Base-by-base conservation (phyloP, 1,139 yeast species). In the Groenewaldozyma auringiensis region DNA sequence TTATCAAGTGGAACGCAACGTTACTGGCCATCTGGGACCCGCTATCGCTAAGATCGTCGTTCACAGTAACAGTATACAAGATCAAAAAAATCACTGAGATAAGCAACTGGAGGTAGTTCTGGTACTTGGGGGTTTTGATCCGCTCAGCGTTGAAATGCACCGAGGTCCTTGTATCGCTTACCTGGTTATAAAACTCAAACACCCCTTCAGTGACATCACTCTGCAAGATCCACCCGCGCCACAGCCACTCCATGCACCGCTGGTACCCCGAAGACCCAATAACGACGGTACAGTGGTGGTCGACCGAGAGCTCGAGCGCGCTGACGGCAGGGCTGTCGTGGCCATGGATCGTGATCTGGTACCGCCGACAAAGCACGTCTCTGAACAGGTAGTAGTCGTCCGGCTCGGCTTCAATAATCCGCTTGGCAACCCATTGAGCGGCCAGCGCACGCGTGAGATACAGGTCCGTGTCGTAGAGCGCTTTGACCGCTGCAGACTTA, bases 211-310 rank as follows among this genome's bases (percentile, higher is more conserved):
- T 85, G 16, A 62, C 64, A n/a, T 78, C 75, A 35, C 83, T 76
- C 64, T 86, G 95, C 40, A 83, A 73, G 50, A 87, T 83, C 95
- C 95, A 86, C 18, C 96, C 96, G 50, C 89, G 70, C 96, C 96
- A 87, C 45, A 87, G 65, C 95, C 95, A 87, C 55, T 81, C 80
- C 59, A 85, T 76, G 67, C 95, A 85, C 48, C 95, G 69, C 63
- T 87, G 95, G 62, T 79, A 87, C 0, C 95, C 95, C 2, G 83
- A 68, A 0, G 94, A 78, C 0, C 87, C 80, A 57, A 87, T 84
- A 17, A 86, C 81, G 17, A 75, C 72, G 13, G 92, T 82, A 9
- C 86, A 78, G 57, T 87, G 95, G 76, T 81, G 78, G 61, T 87
- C 95, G 22, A 85, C 89, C 0, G 95, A 95, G 58, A 86, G 62